phyloP scores from a whole-genome alignment of 495 filamentous ascomycete genomes.

The Neurospora sp. region DNA sequence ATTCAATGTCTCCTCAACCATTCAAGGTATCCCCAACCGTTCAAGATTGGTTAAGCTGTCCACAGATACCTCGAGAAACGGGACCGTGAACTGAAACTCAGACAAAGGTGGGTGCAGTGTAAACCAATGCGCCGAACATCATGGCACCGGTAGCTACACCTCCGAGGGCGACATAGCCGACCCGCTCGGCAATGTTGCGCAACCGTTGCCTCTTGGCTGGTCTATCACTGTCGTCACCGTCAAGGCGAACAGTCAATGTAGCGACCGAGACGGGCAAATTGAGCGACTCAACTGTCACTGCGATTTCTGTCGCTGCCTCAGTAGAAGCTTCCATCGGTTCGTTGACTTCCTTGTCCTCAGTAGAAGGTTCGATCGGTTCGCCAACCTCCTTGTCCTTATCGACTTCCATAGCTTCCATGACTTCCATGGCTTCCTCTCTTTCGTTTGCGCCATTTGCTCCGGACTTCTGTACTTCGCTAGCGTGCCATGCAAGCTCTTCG shows the following conservation, averaged over 20 bases:
- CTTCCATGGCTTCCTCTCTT: not conserved
- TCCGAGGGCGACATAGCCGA: conserved; percentile 31
- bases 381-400: not conserved
- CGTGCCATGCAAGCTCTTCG: conserved; percentile 15
- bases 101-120: conserved; percentile 30
- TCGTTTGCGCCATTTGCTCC: not conserved
- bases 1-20: not conserved
- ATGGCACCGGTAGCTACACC: conserved; percentile 29
- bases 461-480: not conserved
- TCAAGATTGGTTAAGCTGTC: too few relatives aligned
- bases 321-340: not conserved
- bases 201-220: conserved; percentile 26
- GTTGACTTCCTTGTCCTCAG: not conserved
- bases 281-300: not conserved
- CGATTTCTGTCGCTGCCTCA: not conserved
- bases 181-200: conserved; percentile 24
- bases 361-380: not conserved
- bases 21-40: not conserved
- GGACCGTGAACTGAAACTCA: not conserved
- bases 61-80: not conserved
- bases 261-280: not conserved
- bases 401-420: not conserved
- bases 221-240: not conserved
- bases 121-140: conserved; percentile 29
- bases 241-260: not conserved